Evolutionary conservation across 805 yeast genomes (phyloP), one percentile per base, ranked within the genome.

Genomic region (Helenozyma baotianmanensis): DNA sequence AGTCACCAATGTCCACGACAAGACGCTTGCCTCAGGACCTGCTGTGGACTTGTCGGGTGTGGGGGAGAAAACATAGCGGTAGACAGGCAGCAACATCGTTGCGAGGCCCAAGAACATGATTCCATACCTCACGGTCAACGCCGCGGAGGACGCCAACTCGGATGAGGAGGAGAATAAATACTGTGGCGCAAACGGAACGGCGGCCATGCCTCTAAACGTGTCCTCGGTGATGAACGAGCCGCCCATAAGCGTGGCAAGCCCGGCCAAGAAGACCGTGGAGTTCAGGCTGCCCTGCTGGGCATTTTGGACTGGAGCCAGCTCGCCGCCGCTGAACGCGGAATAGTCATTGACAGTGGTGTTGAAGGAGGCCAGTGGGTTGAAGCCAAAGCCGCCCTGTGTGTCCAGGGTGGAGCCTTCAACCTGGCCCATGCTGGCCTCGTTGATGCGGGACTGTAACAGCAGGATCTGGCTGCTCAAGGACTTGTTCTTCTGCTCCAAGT

Each of bases 181-280:
- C 8, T 17, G 19, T 4, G 33, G 47, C 12, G 46, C 25, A 23
- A 57, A 34, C 9, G 80, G 80, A 27, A 73, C 42, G 0, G 77
- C 65, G 35, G 71, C 60, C 41, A 75, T 53, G 3, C 76, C 71
- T 45, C 66, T 64, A 47, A 61, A 60, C 38, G 63, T 72, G 36
- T 58, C 53, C 28, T 76, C 81, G 33, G 74, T 75, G 34, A 73
- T 62, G 29, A 77, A 60, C 1, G 82, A 72, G 3, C 81, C 70
- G 17, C 85, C 85, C 59, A 78, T 68, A 47, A 80, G 67, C 32
- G 78, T 66, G 15, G 82, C 80, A 64, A 79, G 63, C 14, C 84
- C 81, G 11, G 85, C 86, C 40, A 80, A 49, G 27, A 80, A 51
- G 17, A 74, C 48, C 51, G 76, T 78, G 40, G 38, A 21, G 17